Conservation (phyloP, 2,329 filamentous ascomycete species). For the Neurospora sp. region DNA sequence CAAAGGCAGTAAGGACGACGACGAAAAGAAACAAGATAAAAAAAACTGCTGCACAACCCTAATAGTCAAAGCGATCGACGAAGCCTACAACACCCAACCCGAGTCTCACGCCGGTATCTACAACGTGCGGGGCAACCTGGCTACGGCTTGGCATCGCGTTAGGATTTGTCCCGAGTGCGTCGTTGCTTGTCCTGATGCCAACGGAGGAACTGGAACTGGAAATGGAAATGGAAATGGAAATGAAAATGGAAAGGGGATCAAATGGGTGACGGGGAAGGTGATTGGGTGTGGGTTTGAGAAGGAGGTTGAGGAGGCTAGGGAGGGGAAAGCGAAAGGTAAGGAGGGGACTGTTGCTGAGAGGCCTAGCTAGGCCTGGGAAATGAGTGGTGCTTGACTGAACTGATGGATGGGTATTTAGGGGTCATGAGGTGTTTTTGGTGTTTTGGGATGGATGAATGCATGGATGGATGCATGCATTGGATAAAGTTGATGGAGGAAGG, state of each 20-base stretch:
- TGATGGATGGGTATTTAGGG: no score
- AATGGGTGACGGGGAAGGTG: constrained; percentile 19
- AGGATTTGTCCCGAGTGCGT: constrained; percentile 25
- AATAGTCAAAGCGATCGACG: constrained; percentile 57
- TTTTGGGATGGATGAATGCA: background rate
- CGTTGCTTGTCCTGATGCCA: constrained; percentile 4
- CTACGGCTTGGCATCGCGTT: constrained; percentile 58
- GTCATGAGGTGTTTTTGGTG: background rate
- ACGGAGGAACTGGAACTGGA: background rate
- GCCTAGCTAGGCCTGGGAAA: background rate
- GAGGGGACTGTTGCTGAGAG: background rate
- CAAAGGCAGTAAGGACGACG: no score
- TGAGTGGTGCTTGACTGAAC: background rate
- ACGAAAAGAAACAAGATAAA: background rate
- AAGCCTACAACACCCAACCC: constrained; percentile 57
- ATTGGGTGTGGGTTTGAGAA: constrained; percentile 21
- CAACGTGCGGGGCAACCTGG: constrained; percentile 55
- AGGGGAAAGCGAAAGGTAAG: background rate
- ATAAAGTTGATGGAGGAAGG: background rate
- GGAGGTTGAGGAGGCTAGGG: constrained; percentile 14
- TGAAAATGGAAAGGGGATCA: constrained; percentile 14
- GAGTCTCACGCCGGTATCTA: constrained; percentile 50
- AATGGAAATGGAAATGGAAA: background rate
- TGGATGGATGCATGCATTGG: background rate
- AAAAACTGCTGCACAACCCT: constrained; percentile 35